Evolutionary conservation across 2,329 filamentous ascomycete species (phyloP).

Genomic region (Xylariaceae sp.): DNA sequence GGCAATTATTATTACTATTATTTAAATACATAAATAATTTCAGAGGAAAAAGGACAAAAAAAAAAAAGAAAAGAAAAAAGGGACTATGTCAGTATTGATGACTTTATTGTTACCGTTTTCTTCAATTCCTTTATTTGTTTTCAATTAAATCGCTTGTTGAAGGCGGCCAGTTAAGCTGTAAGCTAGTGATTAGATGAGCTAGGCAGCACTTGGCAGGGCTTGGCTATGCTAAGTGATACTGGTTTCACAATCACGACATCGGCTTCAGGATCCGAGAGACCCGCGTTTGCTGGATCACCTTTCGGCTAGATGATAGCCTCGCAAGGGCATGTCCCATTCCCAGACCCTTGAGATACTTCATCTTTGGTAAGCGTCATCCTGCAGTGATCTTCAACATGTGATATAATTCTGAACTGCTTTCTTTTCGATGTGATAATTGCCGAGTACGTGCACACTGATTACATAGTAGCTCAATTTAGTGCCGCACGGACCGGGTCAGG

Average conservation of each 20-base stretch:
- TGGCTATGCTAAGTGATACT: too few relatives aligned
- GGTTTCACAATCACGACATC: conserved; percentile 29
- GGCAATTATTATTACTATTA: too few relatives aligned
- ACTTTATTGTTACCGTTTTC: too few relatives aligned
- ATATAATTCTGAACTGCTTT: background rate
- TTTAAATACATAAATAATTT: too few relatives aligned
- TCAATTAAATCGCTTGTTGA: too few relatives aligned
- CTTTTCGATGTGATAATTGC: background rate
- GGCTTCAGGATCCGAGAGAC: conserved; percentile 26
- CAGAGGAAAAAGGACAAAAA: too few relatives aligned
- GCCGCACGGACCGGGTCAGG: conserved; percentile 13
- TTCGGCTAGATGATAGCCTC: conserved; percentile 25
- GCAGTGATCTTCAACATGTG: conserved; percentile 4
- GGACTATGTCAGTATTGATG: too few relatives aligned
- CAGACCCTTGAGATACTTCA: background rate
- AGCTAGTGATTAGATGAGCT: too few relatives aligned
- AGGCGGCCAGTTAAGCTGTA: too few relatives aligned
- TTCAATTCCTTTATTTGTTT: too few relatives aligned
- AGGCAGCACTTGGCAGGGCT: background rate
- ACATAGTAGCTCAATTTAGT: conserved; percentile 7
- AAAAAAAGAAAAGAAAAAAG: too few relatives aligned
- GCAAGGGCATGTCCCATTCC: background rate
- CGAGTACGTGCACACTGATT: background rate
- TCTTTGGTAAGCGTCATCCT: too few relatives aligned
- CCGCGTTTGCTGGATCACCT: conserved; percentile 28